Conservation (phyloP, 179 eudicot species). For the Corrigiola litoralis region DNA sequence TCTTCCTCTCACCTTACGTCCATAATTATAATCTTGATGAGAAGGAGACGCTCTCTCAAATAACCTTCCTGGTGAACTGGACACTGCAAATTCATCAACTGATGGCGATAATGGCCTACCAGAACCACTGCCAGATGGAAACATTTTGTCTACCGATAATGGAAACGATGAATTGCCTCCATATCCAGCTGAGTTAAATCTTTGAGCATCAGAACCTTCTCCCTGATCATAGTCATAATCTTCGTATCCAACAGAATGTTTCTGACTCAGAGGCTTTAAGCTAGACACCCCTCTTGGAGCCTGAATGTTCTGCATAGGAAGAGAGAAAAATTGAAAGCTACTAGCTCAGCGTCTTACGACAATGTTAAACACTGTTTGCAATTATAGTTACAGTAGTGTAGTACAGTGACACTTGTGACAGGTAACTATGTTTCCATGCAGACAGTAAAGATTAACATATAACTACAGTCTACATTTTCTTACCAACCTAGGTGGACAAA, state of each 20-base stretch:
- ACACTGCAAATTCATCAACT: conserved; percentile 42
- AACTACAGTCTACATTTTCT: not conserved
- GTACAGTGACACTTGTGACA: too few species aligned
- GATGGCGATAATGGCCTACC: conserved; percentile 60
- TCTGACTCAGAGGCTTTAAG: conserved; percentile 32
- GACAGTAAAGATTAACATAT: not conserved
- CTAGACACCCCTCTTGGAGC: conserved; percentile 39
- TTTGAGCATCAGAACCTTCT: conserved; percentile 41
- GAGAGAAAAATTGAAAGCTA: not conserved
- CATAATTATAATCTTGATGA: conserved; percentile 36
- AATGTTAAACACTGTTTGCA: not conserved
- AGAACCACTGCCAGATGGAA: conserved; percentile 36
- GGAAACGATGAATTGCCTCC: conserved; percentile 41
- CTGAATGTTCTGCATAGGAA: conserved; percentile 37
- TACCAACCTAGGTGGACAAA: not conserved
- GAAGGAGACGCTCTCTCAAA: conserved; percentile 47
- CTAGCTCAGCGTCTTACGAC: not conserved
- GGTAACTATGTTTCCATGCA: too few species aligned
- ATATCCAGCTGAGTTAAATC: conserved; percentile 40
- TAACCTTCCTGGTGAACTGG: conserved; percentile 48
- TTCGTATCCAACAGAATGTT: conserved; percentile 39
- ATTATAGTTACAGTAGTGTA: too few species aligned
- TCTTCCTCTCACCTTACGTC: conserved; percentile 41
- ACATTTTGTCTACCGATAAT: conserved; percentile 36
- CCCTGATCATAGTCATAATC: conserved; percentile 51